Evolutionary conservation across 176 grass and related monocot species (phyloP).

Genomic region (Alopecurus myosuroides): DNA sequence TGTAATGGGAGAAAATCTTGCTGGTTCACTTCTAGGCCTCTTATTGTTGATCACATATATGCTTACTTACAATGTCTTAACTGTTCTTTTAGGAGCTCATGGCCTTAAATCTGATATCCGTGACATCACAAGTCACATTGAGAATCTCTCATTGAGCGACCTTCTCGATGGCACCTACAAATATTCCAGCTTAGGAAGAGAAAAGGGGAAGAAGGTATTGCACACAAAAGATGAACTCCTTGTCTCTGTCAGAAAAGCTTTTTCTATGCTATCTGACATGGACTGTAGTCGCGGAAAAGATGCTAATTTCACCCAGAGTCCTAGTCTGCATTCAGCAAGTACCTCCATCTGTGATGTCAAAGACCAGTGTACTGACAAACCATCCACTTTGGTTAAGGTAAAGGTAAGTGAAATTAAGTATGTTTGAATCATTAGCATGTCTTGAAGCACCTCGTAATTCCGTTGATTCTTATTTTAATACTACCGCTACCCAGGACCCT

Average conservation of each 20-base stretch:
- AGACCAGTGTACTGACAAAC: constrained; percentile 45
- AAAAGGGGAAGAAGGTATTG: constrained; percentile 70
- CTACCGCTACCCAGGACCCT: constrained; percentile 46
- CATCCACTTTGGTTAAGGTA: constrained; percentile 46
- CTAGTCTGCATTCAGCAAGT: constrained; percentile 41
- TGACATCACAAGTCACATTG: constrained; percentile 77
- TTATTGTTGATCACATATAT: constrained; percentile 5
- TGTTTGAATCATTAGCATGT: constrained; percentile 8
- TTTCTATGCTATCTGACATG: constrained; percentile 63
- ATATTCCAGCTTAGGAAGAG: constrained; percentile 63
- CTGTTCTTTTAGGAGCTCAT: constrained; percentile 61
- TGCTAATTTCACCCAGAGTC: constrained; percentile 38
- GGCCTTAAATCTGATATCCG: constrained; percentile 73
- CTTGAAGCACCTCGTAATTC: constrained; percentile 2
- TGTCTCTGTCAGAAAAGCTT: constrained; percentile 60
- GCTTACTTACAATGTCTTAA: constrained; percentile 20
- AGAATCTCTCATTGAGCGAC: constrained; percentile 61
- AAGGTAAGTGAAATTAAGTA: constrained; percentile 40
- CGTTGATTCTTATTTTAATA: constrained; percentile 13
- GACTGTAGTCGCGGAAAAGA: constrained; percentile 43
- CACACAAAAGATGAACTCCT: constrained; percentile 60
- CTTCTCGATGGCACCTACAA: constrained; percentile 77
- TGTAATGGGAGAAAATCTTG: neutral
- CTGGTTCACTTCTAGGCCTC: neutral
- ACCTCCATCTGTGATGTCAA: constrained; percentile 45